Conservation (phyloP, 768 basidiomycete species). For the Lactifluus piperatus region DNA sequence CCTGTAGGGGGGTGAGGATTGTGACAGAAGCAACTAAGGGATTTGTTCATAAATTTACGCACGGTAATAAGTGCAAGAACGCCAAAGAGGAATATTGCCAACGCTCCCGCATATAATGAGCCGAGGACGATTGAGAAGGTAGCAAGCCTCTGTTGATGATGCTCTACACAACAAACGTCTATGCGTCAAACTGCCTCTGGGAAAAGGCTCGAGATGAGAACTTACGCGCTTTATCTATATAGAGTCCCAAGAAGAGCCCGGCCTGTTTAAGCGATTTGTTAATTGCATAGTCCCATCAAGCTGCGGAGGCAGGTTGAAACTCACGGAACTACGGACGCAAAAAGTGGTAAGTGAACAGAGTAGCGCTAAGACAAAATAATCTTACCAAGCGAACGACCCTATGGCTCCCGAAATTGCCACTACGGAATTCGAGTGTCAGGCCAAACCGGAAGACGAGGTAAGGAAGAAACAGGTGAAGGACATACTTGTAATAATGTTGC, state of each 20-base stretch:
- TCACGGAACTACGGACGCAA: constrained; percentile 22
- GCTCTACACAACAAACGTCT: constrained; percentile 28
- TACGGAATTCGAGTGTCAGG: constrained; percentile 16
- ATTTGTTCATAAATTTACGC: constrained; percentile 22
- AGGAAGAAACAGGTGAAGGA: background rate
- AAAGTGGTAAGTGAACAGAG: constrained; percentile 23
- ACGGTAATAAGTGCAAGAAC: constrained; percentile 43
- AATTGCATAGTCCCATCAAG: background rate
- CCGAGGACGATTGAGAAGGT: constrained; percentile 54
- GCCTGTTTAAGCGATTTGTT: constrained; percentile 33
- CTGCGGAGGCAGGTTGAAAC: background rate
- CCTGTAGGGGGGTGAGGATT: constrained; percentile 27
- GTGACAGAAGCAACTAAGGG: background rate
- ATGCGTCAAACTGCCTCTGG: background rate
- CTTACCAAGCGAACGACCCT: constrained; percentile 60
- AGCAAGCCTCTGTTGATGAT: constrained; percentile 36
- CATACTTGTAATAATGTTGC: constrained; percentile 41
- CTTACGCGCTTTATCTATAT: constrained; percentile 41
- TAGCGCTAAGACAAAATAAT: constrained; percentile 10
- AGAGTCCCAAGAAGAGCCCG: constrained; percentile 49
- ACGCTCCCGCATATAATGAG: constrained; percentile 41
- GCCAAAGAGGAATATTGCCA: constrained; percentile 49
- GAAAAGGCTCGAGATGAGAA: constrained; percentile 3
- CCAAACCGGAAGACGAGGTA: background rate
- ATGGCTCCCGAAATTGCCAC: constrained; percentile 40